phyloP scores from a whole-genome alignment of 1,284 basidiomycete species.

The Pterula multifida region DNA sequence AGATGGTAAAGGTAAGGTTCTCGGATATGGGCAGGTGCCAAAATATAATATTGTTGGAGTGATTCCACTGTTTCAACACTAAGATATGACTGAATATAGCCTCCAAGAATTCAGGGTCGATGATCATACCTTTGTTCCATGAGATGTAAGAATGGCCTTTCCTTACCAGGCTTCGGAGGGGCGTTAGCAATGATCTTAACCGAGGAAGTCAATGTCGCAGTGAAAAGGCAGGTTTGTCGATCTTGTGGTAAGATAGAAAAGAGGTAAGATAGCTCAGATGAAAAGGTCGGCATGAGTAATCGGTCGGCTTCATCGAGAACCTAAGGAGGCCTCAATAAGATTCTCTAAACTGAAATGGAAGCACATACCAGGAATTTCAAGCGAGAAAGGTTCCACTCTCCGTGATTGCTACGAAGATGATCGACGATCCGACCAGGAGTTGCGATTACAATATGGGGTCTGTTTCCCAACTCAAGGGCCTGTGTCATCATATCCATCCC shows the following conservation, averaged over 20 bases:
- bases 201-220: slow-evolving; percentile 85
- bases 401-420: slow-evolving; percentile 69
- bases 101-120: neutral
- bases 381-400: slow-evolving; percentile 76
- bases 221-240: slow-evolving; percentile 93
- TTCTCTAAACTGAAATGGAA: neutral
- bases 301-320: slow-evolving; percentile 96
- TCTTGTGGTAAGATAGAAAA: slow-evolving; percentile 74
- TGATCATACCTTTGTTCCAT: slow-evolving; percentile 62
- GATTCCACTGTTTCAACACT: slow-evolving; percentile 81
- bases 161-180: slow-evolving; percentile 71
- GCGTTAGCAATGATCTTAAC: slow-evolving; percentile 75
- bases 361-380: slow-evolving; percentile 73
- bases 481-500: slow-evolving; percentile 99
- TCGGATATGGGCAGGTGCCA: slow-evolving; percentile 91
- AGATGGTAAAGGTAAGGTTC: slow-evolving; percentile 90
- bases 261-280: slow-evolving; percentile 73
- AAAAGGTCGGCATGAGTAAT: slow-evolving; percentile 83
- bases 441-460: slow-evolving; percentile 91
- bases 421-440: slow-evolving; percentile 96
- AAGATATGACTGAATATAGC: slow-evolving; percentile 8
- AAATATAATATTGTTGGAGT: slow-evolving; percentile 83
- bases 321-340: slow-evolving; percentile 23
- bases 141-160: slow-evolving; percentile 79
- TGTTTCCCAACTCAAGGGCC: slow-evolving; percentile 73